A percentile compares a stretch with the other conserved stretches of the same genome.
phyloP scores from a whole-genome alignment of 2,329 filamentous ascomycete species.

The Alternaria hordeiaustralica region DNA sequence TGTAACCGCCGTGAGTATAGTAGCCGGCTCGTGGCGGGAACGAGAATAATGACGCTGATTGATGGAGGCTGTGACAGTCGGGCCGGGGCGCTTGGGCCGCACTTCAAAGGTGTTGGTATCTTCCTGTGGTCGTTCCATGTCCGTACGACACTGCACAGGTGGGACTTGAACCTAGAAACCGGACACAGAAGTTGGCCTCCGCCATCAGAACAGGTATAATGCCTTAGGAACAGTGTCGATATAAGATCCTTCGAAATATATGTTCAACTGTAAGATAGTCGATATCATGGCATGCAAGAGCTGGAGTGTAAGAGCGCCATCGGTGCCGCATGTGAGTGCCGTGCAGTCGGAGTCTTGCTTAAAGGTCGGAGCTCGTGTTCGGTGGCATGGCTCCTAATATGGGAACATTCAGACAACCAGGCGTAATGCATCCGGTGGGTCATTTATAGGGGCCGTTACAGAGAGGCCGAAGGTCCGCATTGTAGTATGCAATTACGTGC shows the following conservation, averaged over 20 bases:
- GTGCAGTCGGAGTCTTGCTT: conserved; percentile 11
- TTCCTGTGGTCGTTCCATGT: conserved; percentile 44
- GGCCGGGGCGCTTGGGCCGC: conserved; percentile 25
- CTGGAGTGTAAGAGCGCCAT: conserved; percentile 19
- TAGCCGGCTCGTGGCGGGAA: conserved; percentile 37
- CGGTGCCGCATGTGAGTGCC: conserved; percentile 12
- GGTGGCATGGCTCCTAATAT: background rate
- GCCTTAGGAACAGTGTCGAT: conserved; percentile 20
- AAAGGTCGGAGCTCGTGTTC: background rate
- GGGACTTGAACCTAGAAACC: conserved; percentile 23
- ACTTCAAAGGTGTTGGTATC: conserved; percentile 24
- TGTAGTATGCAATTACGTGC: conserved; percentile 14
- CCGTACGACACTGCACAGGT: conserved; percentile 39
- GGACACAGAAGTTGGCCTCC: conserved; percentile 22
- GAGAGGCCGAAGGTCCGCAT: background rate
- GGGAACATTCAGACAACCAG: conserved; percentile 4
- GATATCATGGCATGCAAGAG: conserved; percentile 31
- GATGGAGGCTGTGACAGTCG: conserved; percentile 13
- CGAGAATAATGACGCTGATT: conserved; percentile 24
- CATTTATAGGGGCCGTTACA: background rate
- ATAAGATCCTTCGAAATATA: conserved; percentile 13
- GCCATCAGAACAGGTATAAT: conserved; percentile 31
- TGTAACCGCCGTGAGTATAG: conserved; percentile 27
- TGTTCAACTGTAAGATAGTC: conserved; percentile 12
- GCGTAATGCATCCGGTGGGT: background rate